phyloP scores from a whole-genome alignment of 345 rosid genomes.

The Populus deltoides region DNA sequence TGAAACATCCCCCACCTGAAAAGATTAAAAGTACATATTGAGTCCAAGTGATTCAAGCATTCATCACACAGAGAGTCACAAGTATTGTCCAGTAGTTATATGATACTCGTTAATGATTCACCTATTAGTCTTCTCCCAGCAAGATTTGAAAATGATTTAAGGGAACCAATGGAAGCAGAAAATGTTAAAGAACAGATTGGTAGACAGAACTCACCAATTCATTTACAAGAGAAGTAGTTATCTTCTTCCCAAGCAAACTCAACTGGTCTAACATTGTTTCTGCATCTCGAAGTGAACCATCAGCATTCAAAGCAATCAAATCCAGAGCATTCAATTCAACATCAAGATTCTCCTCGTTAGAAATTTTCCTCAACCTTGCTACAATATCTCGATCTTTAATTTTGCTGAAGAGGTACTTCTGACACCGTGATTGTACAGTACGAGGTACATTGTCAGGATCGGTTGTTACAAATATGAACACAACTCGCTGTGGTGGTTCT shows the following conservation, averaged over 20 bases:
- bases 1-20: slow-evolving; percentile 90
- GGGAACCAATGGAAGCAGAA: not conserved
- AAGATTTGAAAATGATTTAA: not conserved
- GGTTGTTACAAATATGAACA: slow-evolving; percentile 84
- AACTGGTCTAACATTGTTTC: slow-evolving; percentile 97
- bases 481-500: slow-evolving; percentile 64
- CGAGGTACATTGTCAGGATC: slow-evolving; percentile 94
- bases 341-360: slow-evolving; percentile 73
- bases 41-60: slow-evolving; percentile 6
- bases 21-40: slow-evolving; percentile 4
- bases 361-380: slow-evolving; percentile 59
- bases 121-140: not conserved
- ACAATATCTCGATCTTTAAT: slow-evolving; percentile 81
- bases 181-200: not conserved
- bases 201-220: slow-evolving; percentile 76
- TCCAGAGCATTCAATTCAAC: slow-evolving; percentile 88
- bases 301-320: slow-evolving; percentile 85
- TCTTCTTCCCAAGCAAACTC: slow-evolving; percentile 87
- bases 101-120: not conserved
- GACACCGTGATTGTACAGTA: slow-evolving; percentile 90
- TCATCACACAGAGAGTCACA: not conserved
- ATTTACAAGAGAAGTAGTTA: slow-evolving; percentile 75
- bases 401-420: slow-evolving; percentile 86
- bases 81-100: not conserved
- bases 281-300: slow-evolving; percentile 97